phyloP scores from a whole-genome alignment of 768 basidiomycete species.

The Gymnopilus dilepis region DNA sequence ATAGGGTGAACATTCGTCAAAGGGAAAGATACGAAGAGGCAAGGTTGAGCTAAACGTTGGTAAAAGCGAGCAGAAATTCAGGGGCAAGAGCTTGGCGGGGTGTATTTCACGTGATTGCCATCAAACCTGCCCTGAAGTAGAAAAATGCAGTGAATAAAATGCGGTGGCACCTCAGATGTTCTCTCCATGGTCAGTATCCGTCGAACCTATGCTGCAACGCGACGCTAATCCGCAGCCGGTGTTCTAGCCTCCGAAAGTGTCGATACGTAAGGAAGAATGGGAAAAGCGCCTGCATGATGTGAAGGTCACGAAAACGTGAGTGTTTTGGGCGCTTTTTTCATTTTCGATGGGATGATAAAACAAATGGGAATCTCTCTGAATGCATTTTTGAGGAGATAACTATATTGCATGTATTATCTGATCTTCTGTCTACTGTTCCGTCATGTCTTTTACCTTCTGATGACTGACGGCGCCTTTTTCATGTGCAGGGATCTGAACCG shows the following conservation, averaged over 20 bases:
- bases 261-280: constrained; percentile 86
- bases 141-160: constrained; percentile 34
- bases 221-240: constrained; percentile 12
- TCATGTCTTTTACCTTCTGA: constrained; percentile 17
- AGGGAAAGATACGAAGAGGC: too few species aligned
- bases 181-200: constrained; percentile 42
- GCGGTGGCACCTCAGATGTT: constrained; percentile 20
- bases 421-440: constrained; percentile 38
- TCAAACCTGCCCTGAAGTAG: constrained; percentile 42
- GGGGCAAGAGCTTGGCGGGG: neutral
- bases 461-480: constrained; percentile 26
- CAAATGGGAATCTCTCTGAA: constrained; percentile 99
- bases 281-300: constrained; percentile 82
- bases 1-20: too few species aligned
- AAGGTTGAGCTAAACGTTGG: too few species aligned
- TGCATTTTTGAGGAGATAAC: constrained; percentile 60
- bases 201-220: constrained; percentile 11
- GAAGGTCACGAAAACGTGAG: constrained; percentile 88
- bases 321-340: constrained; percentile 34
- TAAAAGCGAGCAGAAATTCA: too few species aligned
- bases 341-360: constrained; percentile 60
- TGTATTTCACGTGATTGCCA: constrained; percentile 20
- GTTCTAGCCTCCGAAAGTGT: constrained; percentile 54
- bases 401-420: constrained; percentile 92
- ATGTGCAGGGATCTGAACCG: constrained; percentile 95